A percentile compares a stretch with the other conserved stretches of the same genome.
Evolutionary conservation across 139 green algal species (phyloP).

Genomic region (Desmodesmus armatus): DNA sequence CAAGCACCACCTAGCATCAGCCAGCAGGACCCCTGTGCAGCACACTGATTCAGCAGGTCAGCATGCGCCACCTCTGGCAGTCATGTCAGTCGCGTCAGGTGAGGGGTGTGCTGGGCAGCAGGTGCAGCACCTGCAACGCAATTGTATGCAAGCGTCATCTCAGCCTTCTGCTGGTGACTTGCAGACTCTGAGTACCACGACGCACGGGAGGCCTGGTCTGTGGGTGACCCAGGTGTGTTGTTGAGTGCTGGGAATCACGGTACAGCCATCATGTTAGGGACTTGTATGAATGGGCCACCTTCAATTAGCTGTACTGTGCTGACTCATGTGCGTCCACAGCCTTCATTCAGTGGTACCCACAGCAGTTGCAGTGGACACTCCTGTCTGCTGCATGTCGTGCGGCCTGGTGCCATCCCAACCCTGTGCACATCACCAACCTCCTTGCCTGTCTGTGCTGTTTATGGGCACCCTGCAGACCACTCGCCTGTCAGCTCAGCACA

Average conservation of each 20-base stretch:
- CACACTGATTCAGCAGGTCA: neutral
- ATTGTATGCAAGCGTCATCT: no score
- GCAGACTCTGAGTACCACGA: slow-evolving; percentile 41
- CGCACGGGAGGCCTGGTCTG: slow-evolving; percentile 23
- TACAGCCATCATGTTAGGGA: no score
- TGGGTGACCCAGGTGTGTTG: slow-evolving; percentile 15
- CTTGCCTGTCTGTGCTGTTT: neutral
- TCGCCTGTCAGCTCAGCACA: slow-evolving; percentile 6
- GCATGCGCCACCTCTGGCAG: neutral
- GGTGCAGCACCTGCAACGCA: neutral
- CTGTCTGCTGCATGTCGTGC: neutral
- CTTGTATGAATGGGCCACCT: no score
- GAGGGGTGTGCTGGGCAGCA: neutral
- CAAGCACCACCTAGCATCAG: neutral
- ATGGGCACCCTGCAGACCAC: neutral
- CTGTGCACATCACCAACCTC: neutral
- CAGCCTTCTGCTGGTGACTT: neutral
- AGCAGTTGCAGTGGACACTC: neutral
- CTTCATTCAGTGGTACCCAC: no score
- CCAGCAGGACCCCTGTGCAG: neutral
- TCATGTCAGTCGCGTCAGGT: slow-evolving; percentile 32
- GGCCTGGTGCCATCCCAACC: neutral
- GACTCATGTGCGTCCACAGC: no score
- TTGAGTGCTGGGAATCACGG: no score
- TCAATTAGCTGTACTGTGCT: no score